Evolutionary conservation across 2,329 filamentous ascomycete species (phyloP).

Genomic region (Sporothrix globosa): DNA sequence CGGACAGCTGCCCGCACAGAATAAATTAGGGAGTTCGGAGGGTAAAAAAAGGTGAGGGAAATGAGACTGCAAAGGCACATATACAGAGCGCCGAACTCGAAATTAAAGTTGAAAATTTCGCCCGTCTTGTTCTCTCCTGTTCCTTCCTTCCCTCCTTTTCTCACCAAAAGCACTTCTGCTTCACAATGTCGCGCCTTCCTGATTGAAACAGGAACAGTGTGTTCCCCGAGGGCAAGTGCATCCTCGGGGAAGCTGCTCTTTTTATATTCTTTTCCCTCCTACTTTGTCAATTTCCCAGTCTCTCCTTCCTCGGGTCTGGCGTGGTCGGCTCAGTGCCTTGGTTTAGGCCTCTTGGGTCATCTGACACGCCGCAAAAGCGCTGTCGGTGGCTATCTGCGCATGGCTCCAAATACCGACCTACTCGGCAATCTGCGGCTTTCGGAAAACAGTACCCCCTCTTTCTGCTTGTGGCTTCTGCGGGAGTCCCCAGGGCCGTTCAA

Average conservation of each 20-base stretch:
- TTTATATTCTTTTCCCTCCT: not conserved
- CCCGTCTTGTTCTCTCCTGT: not conserved
- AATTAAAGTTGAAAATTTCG: constrained; percentile 17
- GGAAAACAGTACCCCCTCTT: constrained; percentile 30
- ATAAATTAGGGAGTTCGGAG: not conserved
- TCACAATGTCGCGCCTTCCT: constrained; percentile 18
- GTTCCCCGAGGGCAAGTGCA: constrained; percentile 16
- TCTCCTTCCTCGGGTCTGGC: not conserved
- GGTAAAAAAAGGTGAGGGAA: not conserved
- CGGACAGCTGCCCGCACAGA: constrained; percentile 10
- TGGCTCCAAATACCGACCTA: not conserved
- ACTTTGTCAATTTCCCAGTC: too few relatives aligned
- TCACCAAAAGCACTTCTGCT: not conserved
- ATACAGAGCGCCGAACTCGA: not conserved
- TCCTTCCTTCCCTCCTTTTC: not conserved
- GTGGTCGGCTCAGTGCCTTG: not conserved
- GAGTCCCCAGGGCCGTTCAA: not conserved
- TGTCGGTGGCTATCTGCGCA: not conserved
- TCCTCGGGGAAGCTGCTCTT: not conserved
- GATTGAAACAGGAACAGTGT: not conserved
- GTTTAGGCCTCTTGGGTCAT: not conserved
- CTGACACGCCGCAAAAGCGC: not conserved
- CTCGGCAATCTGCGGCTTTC: constrained; percentile 34
- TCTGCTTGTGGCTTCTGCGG: constrained; percentile 8
- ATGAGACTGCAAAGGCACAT: not conserved